Evolutionary conservation across 257 asterid species (phyloP).

Genomic region (Solanum appendiculatum): DNA sequence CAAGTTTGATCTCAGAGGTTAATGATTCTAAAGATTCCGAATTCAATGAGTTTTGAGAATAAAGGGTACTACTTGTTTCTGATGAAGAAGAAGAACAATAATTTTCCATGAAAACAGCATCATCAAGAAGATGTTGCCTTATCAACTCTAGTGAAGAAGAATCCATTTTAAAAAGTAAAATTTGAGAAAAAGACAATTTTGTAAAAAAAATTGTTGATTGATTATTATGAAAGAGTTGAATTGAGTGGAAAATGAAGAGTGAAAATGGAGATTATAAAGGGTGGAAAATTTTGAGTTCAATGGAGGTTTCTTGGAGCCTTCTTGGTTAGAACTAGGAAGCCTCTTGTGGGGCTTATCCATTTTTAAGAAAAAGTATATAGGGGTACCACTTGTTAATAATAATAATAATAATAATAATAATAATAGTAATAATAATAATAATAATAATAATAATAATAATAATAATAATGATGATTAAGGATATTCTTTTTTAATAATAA

Average conservation of each 20-base stretch:
- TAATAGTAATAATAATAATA: not conserved
- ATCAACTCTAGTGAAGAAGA: conserved; percentile 3
- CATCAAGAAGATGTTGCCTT: conserved; percentile 8
- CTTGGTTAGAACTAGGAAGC: not conserved
- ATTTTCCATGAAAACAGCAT: not conserved
- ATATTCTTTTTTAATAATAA: not conserved
- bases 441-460: not conserved
- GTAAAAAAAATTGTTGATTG: too few species aligned
- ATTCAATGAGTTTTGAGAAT: not conserved
- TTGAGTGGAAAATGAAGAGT: conserved; percentile 2
- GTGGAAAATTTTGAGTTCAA: not conserved
- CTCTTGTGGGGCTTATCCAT: not conserved
- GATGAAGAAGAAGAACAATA: not conserved
- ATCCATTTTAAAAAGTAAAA: not conserved
- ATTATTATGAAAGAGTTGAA: not conserved
- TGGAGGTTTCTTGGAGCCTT: not conserved
- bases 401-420: too few species aligned
- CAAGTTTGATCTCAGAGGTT: not conserved
- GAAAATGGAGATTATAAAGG: not conserved
- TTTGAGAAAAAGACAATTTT: not conserved
- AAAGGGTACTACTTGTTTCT: not conserved
- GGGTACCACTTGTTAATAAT: not conserved
- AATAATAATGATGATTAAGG: not conserved
- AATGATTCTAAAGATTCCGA: not conserved
- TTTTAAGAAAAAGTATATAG: not conserved